Percentiles rank a stretch among this genome's conserved stretches.
phyloP scores from a whole-genome alignment of 2,329 filamentous ascomycete species.

The Nannizzia gypsea region DNA sequence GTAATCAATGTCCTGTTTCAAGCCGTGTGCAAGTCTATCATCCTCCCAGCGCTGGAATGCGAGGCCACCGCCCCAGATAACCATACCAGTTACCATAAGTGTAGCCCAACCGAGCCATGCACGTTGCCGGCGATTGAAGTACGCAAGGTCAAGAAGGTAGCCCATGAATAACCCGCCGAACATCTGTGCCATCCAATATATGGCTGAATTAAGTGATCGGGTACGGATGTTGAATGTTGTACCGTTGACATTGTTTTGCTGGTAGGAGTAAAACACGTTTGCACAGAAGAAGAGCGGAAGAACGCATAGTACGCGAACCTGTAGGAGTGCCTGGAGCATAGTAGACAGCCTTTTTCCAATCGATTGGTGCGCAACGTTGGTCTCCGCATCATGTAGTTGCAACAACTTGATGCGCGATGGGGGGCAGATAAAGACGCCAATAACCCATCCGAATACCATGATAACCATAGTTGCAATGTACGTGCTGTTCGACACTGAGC shows the following conservation, averaged over 20 bases:
- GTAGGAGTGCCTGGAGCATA: constrained; percentile 28
- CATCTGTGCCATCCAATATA: constrained; percentile 49
- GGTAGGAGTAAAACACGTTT: constrained; percentile 47
- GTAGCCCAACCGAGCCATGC: constrained; percentile 38
- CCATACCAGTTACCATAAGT: constrained; percentile 41
- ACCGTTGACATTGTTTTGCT: constrained; percentile 46
- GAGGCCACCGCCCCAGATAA: constrained; percentile 51
- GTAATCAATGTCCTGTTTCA: constrained; percentile 39
- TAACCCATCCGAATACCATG: constrained; percentile 40
- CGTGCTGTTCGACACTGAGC: constrained; percentile 40
- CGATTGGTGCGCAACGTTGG: constrained; percentile 26
- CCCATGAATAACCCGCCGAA: constrained; percentile 42
- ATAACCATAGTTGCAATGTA: constrained; percentile 41
- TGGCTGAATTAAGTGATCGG: constrained; percentile 43
- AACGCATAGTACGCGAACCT: constrained; percentile 39
- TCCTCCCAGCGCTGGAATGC: constrained; percentile 51
- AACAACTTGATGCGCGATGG: constrained; percentile 33
- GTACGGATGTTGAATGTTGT: constrained; percentile 45
- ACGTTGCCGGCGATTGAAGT: constrained; percentile 34
- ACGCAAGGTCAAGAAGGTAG: constrained; percentile 24
- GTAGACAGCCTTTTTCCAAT: constrained; percentile 22
- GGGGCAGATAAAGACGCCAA: constrained; percentile 40
- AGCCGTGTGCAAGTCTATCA: constrained; percentile 26
- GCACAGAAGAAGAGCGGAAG: constrained; percentile 46
- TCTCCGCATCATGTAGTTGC: constrained; percentile 32